Evolutionary conservation across 495 filamentous ascomycete genomes (phyloP).

Genomic region (Hypoxylon crocopeplum): DNA sequence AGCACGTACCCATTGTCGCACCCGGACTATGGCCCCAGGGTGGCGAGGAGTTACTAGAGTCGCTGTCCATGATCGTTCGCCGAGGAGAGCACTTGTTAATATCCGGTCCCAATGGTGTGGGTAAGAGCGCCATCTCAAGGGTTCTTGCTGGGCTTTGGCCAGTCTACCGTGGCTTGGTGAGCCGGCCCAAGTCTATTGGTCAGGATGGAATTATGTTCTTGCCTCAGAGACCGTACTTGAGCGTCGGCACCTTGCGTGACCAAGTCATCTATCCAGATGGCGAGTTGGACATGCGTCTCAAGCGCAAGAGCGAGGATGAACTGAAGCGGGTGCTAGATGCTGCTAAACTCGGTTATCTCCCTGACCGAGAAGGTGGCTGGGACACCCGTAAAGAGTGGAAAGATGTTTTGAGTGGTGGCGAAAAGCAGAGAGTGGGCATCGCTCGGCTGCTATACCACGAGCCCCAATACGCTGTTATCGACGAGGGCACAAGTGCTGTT

Average conservation of each 20-base stretch:
- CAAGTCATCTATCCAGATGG: constrained; percentile 98
- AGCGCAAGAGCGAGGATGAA: constrained; percentile 73
- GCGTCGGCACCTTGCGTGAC: constrained; percentile 92
- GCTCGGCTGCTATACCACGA: constrained; percentile 94
- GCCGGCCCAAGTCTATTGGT: constrained; percentile 78
- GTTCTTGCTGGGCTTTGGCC: constrained; percentile 96
- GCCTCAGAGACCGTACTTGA: constrained; percentile 91
- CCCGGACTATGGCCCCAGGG: constrained; percentile 83
- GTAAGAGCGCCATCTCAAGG: constrained; percentile 88
- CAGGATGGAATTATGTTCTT: constrained; percentile 97
- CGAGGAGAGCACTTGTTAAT: constrained; percentile 93
- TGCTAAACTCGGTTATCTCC: constrained; percentile 86
- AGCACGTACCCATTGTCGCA: constrained; percentile 91
- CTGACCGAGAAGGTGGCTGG: constrained; percentile 93
- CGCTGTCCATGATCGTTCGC: constrained; percentile 83
- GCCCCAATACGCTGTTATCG: constrained; percentile 89
- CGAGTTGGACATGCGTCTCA: constrained; percentile 90
- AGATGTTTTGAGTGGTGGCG: constrained; percentile 94
- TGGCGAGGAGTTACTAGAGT: constrained; percentile 90
- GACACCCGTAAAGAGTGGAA: constrained; percentile 98
- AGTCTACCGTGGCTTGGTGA: constrained; percentile 88
- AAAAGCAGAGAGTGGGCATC: constrained; percentile 94
- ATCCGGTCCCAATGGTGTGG: constrained; percentile 93
- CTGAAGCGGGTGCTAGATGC: constrained; percentile 79
- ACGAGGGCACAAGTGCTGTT: constrained; percentile 95